These are phyloP conservation scores for Aspergillus thermomutatus DNA, from an alignment of 2,329 filamentous ascomycete genomes.

Conservation along the genomic window DNA sequence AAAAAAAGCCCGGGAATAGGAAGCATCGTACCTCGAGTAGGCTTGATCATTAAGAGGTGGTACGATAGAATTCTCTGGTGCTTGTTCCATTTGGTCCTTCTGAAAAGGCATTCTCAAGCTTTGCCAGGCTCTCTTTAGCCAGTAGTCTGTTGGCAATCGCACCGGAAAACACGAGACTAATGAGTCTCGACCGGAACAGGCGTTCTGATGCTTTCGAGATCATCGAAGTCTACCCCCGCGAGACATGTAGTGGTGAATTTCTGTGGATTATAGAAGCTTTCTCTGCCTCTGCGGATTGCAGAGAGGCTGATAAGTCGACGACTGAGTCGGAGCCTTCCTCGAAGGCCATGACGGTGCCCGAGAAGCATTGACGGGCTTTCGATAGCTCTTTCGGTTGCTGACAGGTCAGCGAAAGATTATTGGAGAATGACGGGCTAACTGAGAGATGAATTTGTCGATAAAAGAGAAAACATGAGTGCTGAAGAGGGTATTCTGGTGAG, in stretches of 20 bases:
- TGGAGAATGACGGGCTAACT: background rate
- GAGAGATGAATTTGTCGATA: background rate
- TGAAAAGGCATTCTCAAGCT: background rate
- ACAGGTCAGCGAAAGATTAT: background rate
- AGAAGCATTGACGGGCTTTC: background rate
- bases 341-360: background rate
- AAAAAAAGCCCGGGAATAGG: background rate
- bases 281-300: too few relatives aligned
- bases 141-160: background rate
- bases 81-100: background rate
- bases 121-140: background rate
- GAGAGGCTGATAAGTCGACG: background rate
- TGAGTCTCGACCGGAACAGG: background rate
- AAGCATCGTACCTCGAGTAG: background rate
- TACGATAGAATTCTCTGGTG: background rate
- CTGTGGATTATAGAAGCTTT: too few relatives aligned
- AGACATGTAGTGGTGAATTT: too few relatives aligned
- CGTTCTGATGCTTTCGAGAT: background rate
- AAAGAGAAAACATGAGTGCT: background rate
- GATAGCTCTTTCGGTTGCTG: background rate
- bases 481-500: background rate
- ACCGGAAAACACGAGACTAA: background rate
- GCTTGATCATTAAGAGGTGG: background rate
- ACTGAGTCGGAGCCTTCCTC: background rate
- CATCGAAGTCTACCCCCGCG: background rate